A percentile compares a stretch with the other conserved stretches of the same genome.
These are phyloP conservation scores for Periconia sp. DNA, from an alignment of 2,329 filamentous ascomycete genomes.

Conservation along the genomic window DNA sequence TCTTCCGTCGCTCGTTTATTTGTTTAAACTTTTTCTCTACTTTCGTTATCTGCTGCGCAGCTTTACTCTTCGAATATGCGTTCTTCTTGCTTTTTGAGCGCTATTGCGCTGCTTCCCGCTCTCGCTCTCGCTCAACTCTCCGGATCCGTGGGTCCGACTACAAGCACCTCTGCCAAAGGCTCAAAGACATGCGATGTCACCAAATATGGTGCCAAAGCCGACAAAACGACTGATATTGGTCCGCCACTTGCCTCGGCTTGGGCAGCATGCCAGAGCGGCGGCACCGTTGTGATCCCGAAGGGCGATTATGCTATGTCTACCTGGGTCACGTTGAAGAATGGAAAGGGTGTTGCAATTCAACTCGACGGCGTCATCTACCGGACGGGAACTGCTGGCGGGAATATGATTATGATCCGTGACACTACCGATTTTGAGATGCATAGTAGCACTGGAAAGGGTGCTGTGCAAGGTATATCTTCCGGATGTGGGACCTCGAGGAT, in stretches of 20 bases:
- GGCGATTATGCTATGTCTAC: conserved; percentile 59
- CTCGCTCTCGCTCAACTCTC: conserved; percentile 40
- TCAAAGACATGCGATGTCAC: conserved; percentile 60
- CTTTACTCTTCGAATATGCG: conserved; percentile 27
- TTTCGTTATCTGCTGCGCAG: conserved; percentile 30
- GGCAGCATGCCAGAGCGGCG: conserved; percentile 58
- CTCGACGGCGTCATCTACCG: conserved; percentile 61
- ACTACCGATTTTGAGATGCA: conserved; percentile 61
- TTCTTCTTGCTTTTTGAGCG: conserved; percentile 26
- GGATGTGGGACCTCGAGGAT: background rate
- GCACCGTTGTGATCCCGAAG: conserved; percentile 57
- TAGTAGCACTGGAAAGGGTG: conserved; percentile 58
- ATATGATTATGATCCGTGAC: conserved; percentile 61
- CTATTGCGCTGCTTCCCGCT: conserved; percentile 24
- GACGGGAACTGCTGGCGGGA: conserved; percentile 56
- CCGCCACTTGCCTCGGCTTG: conserved; percentile 57
- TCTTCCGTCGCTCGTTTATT: conserved; percentile 11
- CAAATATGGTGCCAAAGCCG: conserved; percentile 59
- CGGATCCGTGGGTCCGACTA: conserved; percentile 40
- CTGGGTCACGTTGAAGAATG: conserved; percentile 57
- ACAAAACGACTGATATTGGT: conserved; percentile 59
- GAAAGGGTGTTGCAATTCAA: conserved; percentile 58
- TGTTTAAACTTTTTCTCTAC: conserved; percentile 7
- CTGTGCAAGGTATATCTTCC: conserved; percentile 51
- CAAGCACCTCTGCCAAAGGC: conserved; percentile 23